Base-by-base conservation (phyloP, 1,139 yeast genomes). In the Oligophagozyma castellii region DNA sequence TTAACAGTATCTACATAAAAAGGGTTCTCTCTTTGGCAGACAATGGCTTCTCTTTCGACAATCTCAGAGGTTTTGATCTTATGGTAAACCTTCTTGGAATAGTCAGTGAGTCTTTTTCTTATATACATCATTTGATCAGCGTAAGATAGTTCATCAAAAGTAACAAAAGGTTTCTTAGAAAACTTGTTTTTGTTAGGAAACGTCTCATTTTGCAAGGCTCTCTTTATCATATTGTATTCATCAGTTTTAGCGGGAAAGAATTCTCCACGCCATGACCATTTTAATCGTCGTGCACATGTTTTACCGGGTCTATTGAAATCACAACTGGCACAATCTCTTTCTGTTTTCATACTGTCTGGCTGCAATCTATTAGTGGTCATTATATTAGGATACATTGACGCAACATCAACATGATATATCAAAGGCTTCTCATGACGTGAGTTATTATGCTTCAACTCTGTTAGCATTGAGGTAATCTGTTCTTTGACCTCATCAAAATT, bases 261-360 rank as follows among this genome's bases (percentile, higher is more conserved):
- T 46, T 92, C 98, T 32, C 96, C 99, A 61, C 98, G 73, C 98
- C 99, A 92, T 3, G 95, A 67, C 99, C 99, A 92, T 0, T 89
- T 83, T 34, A 92, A 59, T 35, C 92, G 61, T 49, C 98, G 64
- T 44, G 89, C 98, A 61, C 99, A 92, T 10, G 65, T 68, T 46
- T 89, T 89, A 3, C 94, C 96, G 0, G 96, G 96, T 32, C 94
- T 65, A 50, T 92, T 92, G 56, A 84, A 92, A 46, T 92, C 98
- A 61, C 99, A 92, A 22, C 93, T 73, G 1, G 98, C 98, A 59
- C 98, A 92, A 45, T 84, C 95, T 43, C 83, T 83, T 49, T 89
- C 98, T 0, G 78, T 62, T 44, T 89, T 86, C 84, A 92, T 89
- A 1, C 98, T 86, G 55, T 92, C 99, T 0, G 99, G 99, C 53